Conservation (phyloP, 2,329 filamentous ascomycete genomes). For the Lachnum nothofagi region DNA sequence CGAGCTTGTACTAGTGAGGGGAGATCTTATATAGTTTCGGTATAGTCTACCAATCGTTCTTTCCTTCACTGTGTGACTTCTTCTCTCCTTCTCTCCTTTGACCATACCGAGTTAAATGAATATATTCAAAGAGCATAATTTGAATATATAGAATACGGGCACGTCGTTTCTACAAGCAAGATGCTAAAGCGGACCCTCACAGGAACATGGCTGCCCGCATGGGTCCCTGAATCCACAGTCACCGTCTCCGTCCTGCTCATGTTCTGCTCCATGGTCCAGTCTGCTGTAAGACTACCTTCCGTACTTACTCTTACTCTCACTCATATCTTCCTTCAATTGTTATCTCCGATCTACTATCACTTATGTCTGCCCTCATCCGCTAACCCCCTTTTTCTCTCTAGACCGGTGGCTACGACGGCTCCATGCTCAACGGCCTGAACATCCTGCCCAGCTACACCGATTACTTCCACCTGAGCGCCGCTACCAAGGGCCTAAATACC, state of each 20-base stretch:
- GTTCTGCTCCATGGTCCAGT: slow-evolving; percentile 42
- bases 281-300: no score
- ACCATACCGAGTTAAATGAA: background rate
- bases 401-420: slow-evolving; percentile 23
- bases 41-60: background rate
- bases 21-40: background rate
- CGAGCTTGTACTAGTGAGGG: background rate
- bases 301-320: no score
- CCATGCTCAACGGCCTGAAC: slow-evolving; percentile 46
- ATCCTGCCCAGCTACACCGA: slow-evolving; percentile 52
- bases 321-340: no score
- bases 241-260: slow-evolving; percentile 39
- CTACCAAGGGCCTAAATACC: slow-evolving; percentile 51
- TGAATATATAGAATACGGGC: no score
- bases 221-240: slow-evolving; percentile 41
- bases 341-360: no score
- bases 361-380: no score
- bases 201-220: slow-evolving; percentile 44
- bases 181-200: slow-evolving; percentile 37
- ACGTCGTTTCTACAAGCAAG: slow-evolving; percentile 3
- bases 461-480: slow-evolving; percentile 50
- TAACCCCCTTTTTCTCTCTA: slow-evolving; percentile 1
- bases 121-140: no score
- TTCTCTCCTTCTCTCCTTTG: background rate
- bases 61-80: background rate